These are phyloP conservation scores for Acarospora socialis DNA, from an alignment of 2,329 filamentous ascomycete species.

Conservation along the genomic window DNA sequence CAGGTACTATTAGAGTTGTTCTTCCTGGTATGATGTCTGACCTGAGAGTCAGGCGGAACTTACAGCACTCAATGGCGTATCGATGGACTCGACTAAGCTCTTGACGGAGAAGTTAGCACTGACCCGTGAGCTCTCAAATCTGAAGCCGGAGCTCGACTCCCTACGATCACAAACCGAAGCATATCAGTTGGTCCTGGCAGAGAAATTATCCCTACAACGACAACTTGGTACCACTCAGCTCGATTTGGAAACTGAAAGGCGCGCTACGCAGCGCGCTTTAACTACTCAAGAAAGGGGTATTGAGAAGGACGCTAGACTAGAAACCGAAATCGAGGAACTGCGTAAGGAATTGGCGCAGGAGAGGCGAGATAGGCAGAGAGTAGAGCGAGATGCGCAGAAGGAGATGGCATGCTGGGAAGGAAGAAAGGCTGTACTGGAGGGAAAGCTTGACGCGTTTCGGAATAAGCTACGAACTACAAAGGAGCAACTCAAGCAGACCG, in stretches of 20 bases:
- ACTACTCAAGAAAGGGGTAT: conserved; percentile 21
- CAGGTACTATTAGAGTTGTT: conserved; percentile 35
- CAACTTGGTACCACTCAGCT: conserved; percentile 65
- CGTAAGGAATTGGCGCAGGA: conserved; percentile 37
- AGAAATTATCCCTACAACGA: conserved; percentile 67
- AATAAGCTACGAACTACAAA: conserved; percentile 56
- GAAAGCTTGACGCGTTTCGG: conserved; percentile 54
- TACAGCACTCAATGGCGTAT: conserved; percentile 49
- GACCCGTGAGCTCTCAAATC: conserved; percentile 41
- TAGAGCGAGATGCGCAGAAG: conserved; percentile 39
- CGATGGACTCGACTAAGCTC: conserved; percentile 55
- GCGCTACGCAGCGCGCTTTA: conserved; percentile 44
- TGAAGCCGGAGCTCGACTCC: conserved; percentile 50
- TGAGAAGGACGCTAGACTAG: conserved; percentile 27
- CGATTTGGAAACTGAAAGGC: conserved; percentile 69
- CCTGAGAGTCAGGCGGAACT: conserved; percentile 52
- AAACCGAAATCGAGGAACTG: conserved; percentile 32
- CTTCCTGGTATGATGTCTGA: not conserved
- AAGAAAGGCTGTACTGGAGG: conserved; percentile 51
- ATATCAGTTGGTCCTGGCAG: conserved; percentile 56
- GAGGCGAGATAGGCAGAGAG: conserved; percentile 32
- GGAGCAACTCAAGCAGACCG: conserved; percentile 55
- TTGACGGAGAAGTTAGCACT: conserved; percentile 51
- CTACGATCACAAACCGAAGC: conserved; percentile 42
- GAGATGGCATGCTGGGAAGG: conserved; percentile 46